Percentiles rank a stretch among this genome's conserved stretches.
These are phyloP conservation scores for Pythium rishiriense DNA, from an alignment of 352 stramenopile genomes.

Conservation along the genomic window DNA sequence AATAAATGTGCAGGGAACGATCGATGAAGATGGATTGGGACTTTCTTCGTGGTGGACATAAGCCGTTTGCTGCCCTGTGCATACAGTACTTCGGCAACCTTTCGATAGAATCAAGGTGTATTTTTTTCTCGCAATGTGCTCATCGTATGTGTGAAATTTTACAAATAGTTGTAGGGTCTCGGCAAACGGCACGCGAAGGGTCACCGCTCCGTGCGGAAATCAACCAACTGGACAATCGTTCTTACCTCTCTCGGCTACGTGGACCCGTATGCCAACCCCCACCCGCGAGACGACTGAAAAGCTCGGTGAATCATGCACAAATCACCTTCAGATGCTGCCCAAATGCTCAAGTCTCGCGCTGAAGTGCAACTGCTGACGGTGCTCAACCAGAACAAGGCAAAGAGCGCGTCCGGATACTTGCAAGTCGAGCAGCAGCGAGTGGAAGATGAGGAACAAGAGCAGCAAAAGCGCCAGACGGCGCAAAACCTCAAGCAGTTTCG, in stretches of 20 bases:
- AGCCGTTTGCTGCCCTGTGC: not conserved
- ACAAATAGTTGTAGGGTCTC: constrained; percentile 1
- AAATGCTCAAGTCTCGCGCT: constrained; percentile 42
- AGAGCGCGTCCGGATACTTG: constrained; percentile 41
- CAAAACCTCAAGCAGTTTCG: constrained; percentile 31
- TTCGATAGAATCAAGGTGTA: constrained; percentile 9
- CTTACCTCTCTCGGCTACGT: too few relatives aligned
- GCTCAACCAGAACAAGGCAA: constrained; percentile 55
- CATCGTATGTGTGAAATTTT: not conserved
- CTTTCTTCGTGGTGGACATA: constrained; percentile 82
- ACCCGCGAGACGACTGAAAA: too few relatives aligned
- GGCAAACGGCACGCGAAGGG: constrained; percentile 6
- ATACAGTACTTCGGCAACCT: constrained; percentile 2
- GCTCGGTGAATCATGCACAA: constrained; percentile 13
- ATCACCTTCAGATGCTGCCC: not conserved
- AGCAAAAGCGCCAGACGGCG: constrained; percentile 8
- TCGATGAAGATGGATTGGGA: constrained; percentile 83
- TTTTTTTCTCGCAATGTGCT: not conserved
- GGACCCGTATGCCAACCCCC: too few relatives aligned
- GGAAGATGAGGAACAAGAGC: constrained; percentile 20
- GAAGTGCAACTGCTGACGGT: constrained; percentile 52
- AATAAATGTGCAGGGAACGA: constrained; percentile 56
- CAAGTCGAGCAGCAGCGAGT: constrained; percentile 46
- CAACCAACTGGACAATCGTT: not conserved
- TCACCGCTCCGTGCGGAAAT: constrained; percentile 5